Evolutionary conservation across 2,329 filamentous ascomycete genomes (phyloP).

Genomic region (Elsinoe perseae): DNA sequence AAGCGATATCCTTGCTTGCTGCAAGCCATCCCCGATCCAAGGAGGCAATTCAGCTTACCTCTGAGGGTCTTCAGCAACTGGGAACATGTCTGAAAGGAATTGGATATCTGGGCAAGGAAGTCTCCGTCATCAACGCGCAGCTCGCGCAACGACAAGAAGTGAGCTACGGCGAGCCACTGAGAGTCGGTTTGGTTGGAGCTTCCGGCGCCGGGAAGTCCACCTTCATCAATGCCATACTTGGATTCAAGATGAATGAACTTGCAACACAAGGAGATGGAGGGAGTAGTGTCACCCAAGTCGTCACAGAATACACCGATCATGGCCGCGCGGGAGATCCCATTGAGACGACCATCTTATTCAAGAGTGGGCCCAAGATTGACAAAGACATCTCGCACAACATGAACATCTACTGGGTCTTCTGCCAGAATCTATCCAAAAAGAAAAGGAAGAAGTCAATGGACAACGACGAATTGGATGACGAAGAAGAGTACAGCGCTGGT

Average conservation of each 20-base stretch:
- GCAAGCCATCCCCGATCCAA: background rate
- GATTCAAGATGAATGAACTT: background rate
- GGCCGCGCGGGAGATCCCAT: background rate
- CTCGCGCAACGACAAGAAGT: background rate
- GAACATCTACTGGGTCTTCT: background rate
- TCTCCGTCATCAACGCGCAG: too few species aligned
- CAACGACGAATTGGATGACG: background rate
- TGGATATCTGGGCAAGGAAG: too few species aligned
- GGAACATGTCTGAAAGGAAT: too few species aligned
- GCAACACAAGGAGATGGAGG: background rate
- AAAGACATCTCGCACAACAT: background rate
- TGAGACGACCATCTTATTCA: background rate
- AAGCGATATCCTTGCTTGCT: background rate
- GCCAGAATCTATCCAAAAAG: background rate
- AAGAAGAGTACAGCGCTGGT: background rate
- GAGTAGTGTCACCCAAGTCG: background rate
- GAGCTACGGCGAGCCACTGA: background rate
- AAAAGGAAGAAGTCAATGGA: background rate
- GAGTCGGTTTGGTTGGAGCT: slow-evolving; percentile 18
- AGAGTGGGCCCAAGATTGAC: background rate
- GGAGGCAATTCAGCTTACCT: background rate
- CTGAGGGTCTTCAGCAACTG: background rate
- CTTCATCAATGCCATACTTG: background rate
- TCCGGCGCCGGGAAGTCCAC: slow-evolving; percentile 10
- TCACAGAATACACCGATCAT: background rate